Evolutionary conservation across 129 eudicot species (phyloP), one percentile per base, ranked within the genome.

Genomic region (Ambrosia artemisiifolia): DNA sequence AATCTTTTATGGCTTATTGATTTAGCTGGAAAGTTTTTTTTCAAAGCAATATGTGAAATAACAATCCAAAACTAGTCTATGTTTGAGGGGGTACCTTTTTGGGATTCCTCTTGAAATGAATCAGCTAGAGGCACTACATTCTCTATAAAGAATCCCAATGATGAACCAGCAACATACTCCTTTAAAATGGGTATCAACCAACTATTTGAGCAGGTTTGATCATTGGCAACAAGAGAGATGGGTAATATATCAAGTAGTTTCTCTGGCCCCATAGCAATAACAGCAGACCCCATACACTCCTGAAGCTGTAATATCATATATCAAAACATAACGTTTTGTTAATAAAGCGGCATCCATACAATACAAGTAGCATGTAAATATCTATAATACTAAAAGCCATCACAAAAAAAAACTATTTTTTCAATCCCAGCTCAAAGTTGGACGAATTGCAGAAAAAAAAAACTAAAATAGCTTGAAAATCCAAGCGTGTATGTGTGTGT

Each of bases 261-360:
- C 82, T 90, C 91, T 13, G 91, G 90, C 28, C 98, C 98, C 87
- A 86, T 82, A 28, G 97, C 97, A 81, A 75, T 74, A 72, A 88
- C 76, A 74, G 98, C 96, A 86, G 91, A 84, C 42, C 98, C 96
- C 43, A 94, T 69, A 81, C 96, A 94, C 62, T 81, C 86, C 66
- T 86, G 86, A 65, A 90, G 75, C 98, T 94, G 95, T 73, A 81
- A 72, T 56, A 19, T 62, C 19, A 53, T 20, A 55, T 7, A 50
- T n/a, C 16, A 57, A 16, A 57, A 62, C 35, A 73, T n/a, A 56
- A 61, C 51, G 54, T 6, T 28, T 42, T 20, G 14, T 54, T 40
- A 61, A 28, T 51, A 17, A 20, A 73, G 34, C 53, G 50, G 59
- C 48, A 57, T 49, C 49, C 24, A 67, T 20, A 12, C 44, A 49